phyloP scores from a whole-genome alignment of 2,329 filamentous ascomycete genomes.

The Penicillium sp. region DNA sequence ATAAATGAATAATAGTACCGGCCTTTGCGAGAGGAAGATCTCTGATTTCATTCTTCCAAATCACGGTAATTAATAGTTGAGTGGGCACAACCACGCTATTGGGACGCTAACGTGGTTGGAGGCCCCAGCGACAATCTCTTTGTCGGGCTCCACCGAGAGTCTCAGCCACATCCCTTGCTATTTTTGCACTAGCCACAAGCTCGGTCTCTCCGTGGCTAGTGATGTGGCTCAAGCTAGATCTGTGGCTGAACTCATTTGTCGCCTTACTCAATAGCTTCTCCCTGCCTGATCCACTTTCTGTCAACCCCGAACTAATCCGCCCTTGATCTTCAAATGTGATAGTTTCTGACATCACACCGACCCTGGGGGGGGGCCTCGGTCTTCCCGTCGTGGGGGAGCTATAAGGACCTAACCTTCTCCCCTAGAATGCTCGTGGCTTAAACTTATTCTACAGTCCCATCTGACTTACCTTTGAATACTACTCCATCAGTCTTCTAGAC shows the following conservation, averaged over 20 bases:
- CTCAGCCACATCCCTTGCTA: conserved; percentile 12
- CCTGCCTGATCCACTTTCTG: conserved; percentile 16
- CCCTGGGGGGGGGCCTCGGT: conserved; percentile 18
- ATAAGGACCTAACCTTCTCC: conserved; percentile 15
- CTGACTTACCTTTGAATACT: background rate
- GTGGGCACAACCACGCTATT: conserved; percentile 13
- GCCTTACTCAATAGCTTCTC: conserved; percentile 20
- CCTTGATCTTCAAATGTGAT: conserved; percentile 29
- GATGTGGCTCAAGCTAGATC: conserved; percentile 13
- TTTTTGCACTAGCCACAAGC: conserved; percentile 20
- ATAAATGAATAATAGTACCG: background rate
- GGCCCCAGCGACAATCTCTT: background rate
- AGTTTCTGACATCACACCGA: conserved; percentile 21
- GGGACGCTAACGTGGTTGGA: conserved; percentile 10
- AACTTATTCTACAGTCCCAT: background rate
- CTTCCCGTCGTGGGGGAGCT: conserved; percentile 14
- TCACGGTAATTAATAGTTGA: conserved; percentile 12
- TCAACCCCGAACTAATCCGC: conserved; percentile 26
- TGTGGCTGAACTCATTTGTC: conserved; percentile 8
- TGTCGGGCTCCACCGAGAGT: background rate
- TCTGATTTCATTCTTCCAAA: conserved; percentile 14
- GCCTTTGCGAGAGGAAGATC: background rate
- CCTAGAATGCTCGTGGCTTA: conserved; percentile 1
- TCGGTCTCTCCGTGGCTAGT: conserved; percentile 24
- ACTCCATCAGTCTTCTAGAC: background rate